These are phyloP conservation scores for Mucor mucedo DNA, from an alignment of 371 early-diverging fungal genomes.

Conservation along the genomic window DNA sequence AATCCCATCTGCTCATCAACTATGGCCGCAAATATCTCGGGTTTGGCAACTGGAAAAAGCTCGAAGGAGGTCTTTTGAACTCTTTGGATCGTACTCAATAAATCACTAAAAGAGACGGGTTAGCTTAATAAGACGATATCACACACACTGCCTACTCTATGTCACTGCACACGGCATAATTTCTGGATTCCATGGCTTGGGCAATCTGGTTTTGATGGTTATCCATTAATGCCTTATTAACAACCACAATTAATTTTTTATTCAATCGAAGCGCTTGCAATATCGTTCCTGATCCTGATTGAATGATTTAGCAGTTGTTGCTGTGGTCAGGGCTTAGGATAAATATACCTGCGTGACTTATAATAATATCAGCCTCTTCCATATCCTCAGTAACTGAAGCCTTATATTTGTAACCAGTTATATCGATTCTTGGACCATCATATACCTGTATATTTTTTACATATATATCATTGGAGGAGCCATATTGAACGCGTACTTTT, in stretches of 20 bases:
- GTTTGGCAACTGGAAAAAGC: slow-evolving; percentile 27
- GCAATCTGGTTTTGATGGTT: slow-evolving; percentile 92
- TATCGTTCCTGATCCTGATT: slow-evolving; percentile 74
- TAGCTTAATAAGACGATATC: background rate
- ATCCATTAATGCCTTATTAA: slow-evolving; percentile 79
- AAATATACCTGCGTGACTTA: slow-evolving; percentile 75
- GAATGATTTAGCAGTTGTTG: no score
- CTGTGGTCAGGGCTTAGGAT: slow-evolving; percentile 16
- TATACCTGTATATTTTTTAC: slow-evolving; percentile 22
- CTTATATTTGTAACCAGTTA: slow-evolving; percentile 71
- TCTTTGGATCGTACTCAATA: slow-evolving; percentile 21
- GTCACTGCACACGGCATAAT: slow-evolving; percentile 57
- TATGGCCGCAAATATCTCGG: slow-evolving; percentile 26
- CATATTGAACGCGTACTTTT: slow-evolving; percentile 80
- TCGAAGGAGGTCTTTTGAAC: background rate
- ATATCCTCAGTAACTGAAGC: slow-evolving; percentile 61
- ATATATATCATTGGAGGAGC: slow-evolving; percentile 51
- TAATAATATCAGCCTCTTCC: slow-evolving; percentile 61
- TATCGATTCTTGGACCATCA: slow-evolving; percentile 9
- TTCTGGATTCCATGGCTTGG: slow-evolving; percentile 59
- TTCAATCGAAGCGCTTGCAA: slow-evolving; percentile 73
- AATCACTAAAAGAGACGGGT: slow-evolving; percentile 10
- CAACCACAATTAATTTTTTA: slow-evolving; percentile 74
- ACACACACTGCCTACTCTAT: slow-evolving; percentile 36
- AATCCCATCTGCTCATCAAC: slow-evolving; percentile 31